A percentile compares a stretch with the other conserved stretches of the same genome.
These are phyloP conservation scores for Agaricus sinodeliciosus DNA, from an alignment of 768 basidiomycete genomes.

Conservation along the genomic window DNA sequence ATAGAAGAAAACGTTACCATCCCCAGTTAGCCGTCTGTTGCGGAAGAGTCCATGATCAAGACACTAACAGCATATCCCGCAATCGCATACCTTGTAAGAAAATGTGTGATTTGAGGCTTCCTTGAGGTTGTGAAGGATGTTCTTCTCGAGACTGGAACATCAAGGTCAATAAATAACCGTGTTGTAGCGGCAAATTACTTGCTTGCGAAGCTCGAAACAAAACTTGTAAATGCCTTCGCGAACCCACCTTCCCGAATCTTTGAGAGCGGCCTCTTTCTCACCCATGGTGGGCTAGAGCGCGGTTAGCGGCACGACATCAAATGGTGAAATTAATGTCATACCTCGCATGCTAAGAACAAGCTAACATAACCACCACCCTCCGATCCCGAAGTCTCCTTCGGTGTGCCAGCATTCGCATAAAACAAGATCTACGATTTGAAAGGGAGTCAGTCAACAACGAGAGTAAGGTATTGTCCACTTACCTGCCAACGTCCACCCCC, in stretches of 20 bases:
- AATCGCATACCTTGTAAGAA: conserved; percentile 44
- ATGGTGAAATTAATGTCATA: conserved; percentile 24
- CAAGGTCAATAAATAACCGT: not conserved
- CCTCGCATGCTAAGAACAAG: conserved; percentile 79
- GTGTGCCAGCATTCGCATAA: conserved; percentile 74
- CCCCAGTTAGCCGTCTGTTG: conserved; percentile 85
- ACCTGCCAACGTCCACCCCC: conserved; percentile 78
- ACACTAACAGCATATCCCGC: not conserved
- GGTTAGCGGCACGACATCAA: not conserved
- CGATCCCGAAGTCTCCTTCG: conserved; percentile 35
- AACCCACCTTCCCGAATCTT: conserved; percentile 67
- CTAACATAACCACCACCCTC: conserved; percentile 55
- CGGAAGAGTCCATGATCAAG: not conserved
- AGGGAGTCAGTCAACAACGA: conserved; percentile 1
- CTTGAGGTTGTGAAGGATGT: conserved; percentile 52
- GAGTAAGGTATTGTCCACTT: conserved; percentile 10
- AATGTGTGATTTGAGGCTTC: conserved; percentile 83
- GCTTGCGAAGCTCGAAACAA: conserved; percentile 77
- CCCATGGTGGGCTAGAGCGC: conserved; percentile 59
- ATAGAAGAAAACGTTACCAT: conserved; percentile 42
- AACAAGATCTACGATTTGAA: conserved; percentile 55
- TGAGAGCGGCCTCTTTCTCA: conserved; percentile 62
- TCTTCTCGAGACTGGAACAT: conserved; percentile 32
- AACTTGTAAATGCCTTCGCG: conserved; percentile 84
- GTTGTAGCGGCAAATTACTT: conserved; percentile 1